These are phyloP conservation scores for Nymphaea colorata DNA, from an alignment of 164 flowering plant species.

Conservation along the genomic window DNA sequence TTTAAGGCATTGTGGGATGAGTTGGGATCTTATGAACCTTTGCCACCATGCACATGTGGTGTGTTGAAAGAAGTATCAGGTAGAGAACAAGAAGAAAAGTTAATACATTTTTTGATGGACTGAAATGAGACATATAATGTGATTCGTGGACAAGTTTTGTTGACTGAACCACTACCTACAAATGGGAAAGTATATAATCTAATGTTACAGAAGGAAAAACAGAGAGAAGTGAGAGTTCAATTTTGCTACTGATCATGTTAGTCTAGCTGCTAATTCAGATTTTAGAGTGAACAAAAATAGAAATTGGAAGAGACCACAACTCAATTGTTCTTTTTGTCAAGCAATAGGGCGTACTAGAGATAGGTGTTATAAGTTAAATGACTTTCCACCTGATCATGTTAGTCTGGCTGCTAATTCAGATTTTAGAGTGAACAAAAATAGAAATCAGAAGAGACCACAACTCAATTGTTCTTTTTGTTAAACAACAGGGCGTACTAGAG, in stretches of 20 bases:
- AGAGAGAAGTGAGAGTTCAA: neutral
- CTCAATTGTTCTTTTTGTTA: neutral
- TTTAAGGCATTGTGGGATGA: constrained; percentile 2
- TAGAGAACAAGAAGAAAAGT: neutral
- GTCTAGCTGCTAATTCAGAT: neutral
- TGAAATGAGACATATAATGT: neutral
- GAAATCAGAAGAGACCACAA: neutral
- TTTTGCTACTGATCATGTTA: neutral
- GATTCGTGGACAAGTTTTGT: neutral
- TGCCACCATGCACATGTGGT: neutral
- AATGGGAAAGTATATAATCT: constrained; percentile 1
- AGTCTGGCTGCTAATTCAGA: neutral
- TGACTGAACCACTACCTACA: neutral
- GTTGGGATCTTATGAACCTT: neutral
- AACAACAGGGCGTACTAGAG: neutral
- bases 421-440: neutral
- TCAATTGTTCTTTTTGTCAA: neutral
- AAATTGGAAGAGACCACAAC: neutral
- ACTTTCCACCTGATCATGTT: neutral
- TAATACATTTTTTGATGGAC: constrained; percentile 4
- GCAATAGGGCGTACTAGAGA: neutral
- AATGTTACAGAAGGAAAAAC: constrained; percentile 4
- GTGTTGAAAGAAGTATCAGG: neutral
- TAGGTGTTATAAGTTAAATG: neutral
- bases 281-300: neutral